Base-by-base conservation (phyloP, 257 asterid species). In the Forsythia suspensa region DNA sequence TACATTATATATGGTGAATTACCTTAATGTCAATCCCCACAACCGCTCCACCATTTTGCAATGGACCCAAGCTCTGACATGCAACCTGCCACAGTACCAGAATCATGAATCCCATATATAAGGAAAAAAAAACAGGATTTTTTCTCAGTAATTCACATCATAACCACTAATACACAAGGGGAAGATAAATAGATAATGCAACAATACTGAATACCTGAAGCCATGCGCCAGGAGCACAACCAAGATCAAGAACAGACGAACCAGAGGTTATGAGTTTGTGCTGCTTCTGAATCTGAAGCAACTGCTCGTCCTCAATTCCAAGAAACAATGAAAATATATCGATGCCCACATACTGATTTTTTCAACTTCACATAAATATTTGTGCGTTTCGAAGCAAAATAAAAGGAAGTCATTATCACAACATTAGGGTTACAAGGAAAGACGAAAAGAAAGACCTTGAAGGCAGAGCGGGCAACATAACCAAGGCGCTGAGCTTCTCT, bases 181-280 rank as follows among this genome's bases (percentile, higher is more conserved):
- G 0, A 69, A 59, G 34, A 29, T 1, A 29, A 29, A 29, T 29
- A 4, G 55, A 39, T 15, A 72, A 39, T 18, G 59, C 6, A 18
- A 46, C 20, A 15, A 6, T 6, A 20, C 4, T 11, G 73, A 2
- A 69, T 77, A 92, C 98, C 91, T 94, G 97, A 90, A 94, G 98
- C 98, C 98, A 94, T 75, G 98, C 98, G 73, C 98, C 98, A 77
- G 98, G 98, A 70, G 97, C 97, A 87, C 98, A 94, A 72, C 98
- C 98, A 34, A 92, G 98, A 83, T 94, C 97, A 48, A 94, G 97
- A 83, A 92, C 94, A 40, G 96, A 84, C 48, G 93, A 87, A 66
- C 96, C 97, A 21, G 91, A 90, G 61, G 78, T 87, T 82, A 94
- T 92, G 55, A 94, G 81, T 80, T 87, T 92, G 85, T 88, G 86